Evolutionary conservation across 2,329 filamentous ascomycete genomes (phyloP).

Genomic region (Dactylellina drechsleri): DNA sequence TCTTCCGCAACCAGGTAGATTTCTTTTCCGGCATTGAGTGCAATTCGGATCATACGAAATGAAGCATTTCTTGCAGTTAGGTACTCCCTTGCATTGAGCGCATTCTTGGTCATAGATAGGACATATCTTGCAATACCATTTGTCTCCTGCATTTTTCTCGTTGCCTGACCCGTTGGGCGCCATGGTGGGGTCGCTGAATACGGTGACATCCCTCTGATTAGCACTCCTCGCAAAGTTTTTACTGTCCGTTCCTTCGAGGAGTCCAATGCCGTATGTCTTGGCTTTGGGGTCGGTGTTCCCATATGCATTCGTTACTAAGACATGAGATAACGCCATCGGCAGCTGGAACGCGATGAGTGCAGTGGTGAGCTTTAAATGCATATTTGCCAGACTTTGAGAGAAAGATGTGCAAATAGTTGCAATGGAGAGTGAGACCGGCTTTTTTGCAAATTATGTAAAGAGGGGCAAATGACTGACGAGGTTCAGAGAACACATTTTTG

Average conservation of each 20-base stretch:
- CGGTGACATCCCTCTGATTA: conserved; percentile 24
- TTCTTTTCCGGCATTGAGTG: conserved; percentile 12
- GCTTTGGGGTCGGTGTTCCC: conserved; percentile 15
- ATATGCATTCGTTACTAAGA: conserved; percentile 20
- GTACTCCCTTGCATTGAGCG: not conserved
- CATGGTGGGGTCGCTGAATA: conserved; percentile 39
- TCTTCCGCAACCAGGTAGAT: conserved; percentile 12
- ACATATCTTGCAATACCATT: conserved; percentile 28
- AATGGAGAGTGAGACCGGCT: too few relatives aligned
- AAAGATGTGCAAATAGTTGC: too few relatives aligned
- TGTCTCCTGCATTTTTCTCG: conserved; percentile 9
- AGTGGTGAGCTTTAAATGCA: too few relatives aligned
- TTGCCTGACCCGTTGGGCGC: conserved; percentile 20
- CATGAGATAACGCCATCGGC: conserved; percentile 15
- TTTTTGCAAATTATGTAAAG: too few relatives aligned
- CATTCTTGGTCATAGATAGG: conserved; percentile 29
- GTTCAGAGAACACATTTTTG: too few relatives aligned
- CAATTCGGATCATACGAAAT: conserved; percentile 22
- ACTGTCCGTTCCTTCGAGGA: conserved; percentile 24
- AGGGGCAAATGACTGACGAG: too few relatives aligned
- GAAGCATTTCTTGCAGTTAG: conserved; percentile 13
- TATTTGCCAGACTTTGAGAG: too few relatives aligned
- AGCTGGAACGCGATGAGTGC: conserved; percentile 9
- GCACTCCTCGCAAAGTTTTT: not conserved
- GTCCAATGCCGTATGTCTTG: conserved; percentile 25